phyloP scores from a whole-genome alignment of 495 filamentous ascomycete species.

The Penicillium ochrochloron region DNA sequence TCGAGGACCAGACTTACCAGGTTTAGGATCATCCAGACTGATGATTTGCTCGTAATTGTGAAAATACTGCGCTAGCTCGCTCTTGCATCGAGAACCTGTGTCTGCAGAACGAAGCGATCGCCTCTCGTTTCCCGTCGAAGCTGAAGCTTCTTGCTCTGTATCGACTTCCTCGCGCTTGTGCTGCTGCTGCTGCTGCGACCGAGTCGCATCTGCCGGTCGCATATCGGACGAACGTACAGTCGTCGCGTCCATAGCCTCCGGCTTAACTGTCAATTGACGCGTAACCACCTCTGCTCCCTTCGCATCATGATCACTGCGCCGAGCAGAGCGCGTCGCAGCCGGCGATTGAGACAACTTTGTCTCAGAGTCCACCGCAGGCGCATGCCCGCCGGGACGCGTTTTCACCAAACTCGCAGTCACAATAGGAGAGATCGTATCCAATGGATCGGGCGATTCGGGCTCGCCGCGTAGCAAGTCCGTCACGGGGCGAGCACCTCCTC shows the following conservation, averaged over 20 bases:
- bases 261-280: slow-evolving; percentile 11
- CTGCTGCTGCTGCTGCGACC: slow-evolving; percentile 12
- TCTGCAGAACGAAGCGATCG: slow-evolving; percentile 57
- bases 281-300: slow-evolving; percentile 13
- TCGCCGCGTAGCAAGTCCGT: slow-evolving; percentile 18
- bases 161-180: slow-evolving; percentile 16
- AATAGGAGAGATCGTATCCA: slow-evolving; percentile 44
- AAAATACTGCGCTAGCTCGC: slow-evolving; percentile 86
- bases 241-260: slow-evolving; percentile 5
- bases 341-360: slow-evolving; percentile 17
- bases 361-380: slow-evolving; percentile 14
- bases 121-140: slow-evolving; percentile 33
- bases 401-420: slow-evolving; percentile 17
- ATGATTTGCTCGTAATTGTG: slow-evolving; percentile 90
- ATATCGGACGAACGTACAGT: background rate
- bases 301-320: slow-evolving; percentile 19
- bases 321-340: slow-evolving; percentile 21
- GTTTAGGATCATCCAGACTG: slow-evolving; percentile 75
- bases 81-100: slow-evolving; percentile 69
- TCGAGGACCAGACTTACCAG: slow-evolving; percentile 58
- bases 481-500: slow-evolving; percentile 1
- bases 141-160: slow-evolving; percentile 15
- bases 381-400: slow-evolving; percentile 18
- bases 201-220: slow-evolving; percentile 6
- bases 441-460: slow-evolving; percentile 44